Base-by-base conservation (phyloP, 169 alveolate species). In the Gregarina niphandrodes region DNA sequence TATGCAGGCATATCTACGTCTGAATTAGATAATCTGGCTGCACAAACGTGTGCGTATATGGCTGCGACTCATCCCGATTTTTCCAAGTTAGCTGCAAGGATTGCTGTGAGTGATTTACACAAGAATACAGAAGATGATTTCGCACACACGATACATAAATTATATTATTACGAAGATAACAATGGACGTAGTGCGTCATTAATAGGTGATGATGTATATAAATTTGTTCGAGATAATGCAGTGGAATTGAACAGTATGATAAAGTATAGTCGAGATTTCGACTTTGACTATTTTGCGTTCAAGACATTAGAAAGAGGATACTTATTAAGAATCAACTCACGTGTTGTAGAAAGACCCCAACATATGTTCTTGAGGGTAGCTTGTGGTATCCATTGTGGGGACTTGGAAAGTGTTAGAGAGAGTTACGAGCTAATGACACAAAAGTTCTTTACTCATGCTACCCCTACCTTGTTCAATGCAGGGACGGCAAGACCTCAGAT, bases 41-140 rank as follows among this genome's bases (percentile, higher is more conserved):
- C 97, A 4, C 95, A 89, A 53, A 89, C 97, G 23, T 82, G 96
- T 54, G 98, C 96, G 17, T 91, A 91, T 73, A 84, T 90, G 98
- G 87, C 90, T 16, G 86, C 89, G 17, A 77, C 79, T 19, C 98
- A 91, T 56, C 95, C 95, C 4, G 94, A 87, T 58, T 91, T 82
- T 70, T 82, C 95, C 19, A 63, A 59, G 20, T 71, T 91, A 47
- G 98, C 98, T 13, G 98, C 98, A 7, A 64, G 96, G 9, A 82
- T 91, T 29, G 86, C 92, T 0, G 79, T 82, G 4, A 80, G 82
- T 32, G 85, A 87, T 66, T 61, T 91, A 28, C 98, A 91, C 56
- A 91, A 91, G 57, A 79, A 74, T 55, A 89, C 98, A 0, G 45
- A 6, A 0, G 1, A 26, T 9, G 74, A 72, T 46, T 77, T 81